These are phyloP conservation scores for Carex cristatella DNA, from an alignment of 176 grass and related monocot species.

Conservation along the genomic window DNA sequence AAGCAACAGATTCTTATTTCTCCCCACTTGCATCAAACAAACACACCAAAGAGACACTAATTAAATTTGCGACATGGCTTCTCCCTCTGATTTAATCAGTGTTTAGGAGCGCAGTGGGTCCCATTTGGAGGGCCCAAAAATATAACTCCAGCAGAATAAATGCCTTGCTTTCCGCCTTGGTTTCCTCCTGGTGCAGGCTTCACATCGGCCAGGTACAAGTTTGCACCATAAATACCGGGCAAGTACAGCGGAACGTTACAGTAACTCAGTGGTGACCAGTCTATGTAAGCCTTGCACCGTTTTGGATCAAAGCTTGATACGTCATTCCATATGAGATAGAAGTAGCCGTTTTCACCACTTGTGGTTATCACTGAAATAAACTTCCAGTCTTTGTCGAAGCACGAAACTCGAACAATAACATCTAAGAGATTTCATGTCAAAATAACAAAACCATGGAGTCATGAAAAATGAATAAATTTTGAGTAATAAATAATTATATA, in stretches of 20 bases:
- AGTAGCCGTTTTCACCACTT: background rate
- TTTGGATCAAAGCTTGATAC: background rate
- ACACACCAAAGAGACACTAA: background rate
- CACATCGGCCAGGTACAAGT: background rate
- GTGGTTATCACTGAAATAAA: background rate
- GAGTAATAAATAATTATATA: background rate
- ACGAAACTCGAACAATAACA: conserved; percentile 11
- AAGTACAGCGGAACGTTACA: background rate
- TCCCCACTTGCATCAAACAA: background rate
- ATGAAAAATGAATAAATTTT: background rate
- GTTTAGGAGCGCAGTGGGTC: background rate
- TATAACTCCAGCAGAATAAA: conserved; percentile 2
- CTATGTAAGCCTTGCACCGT: background rate
- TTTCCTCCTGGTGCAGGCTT: background rate
- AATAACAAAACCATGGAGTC: background rate
- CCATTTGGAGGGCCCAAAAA: background rate
- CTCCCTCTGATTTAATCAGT: background rate
- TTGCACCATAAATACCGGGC: background rate
- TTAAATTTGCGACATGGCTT: background rate
- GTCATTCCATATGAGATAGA: background rate
- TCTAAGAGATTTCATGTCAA: background rate
- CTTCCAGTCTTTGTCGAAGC: background rate
- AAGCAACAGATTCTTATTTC: background rate
- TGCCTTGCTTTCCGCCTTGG: background rate
- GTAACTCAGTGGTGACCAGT: conserved; percentile 16